phyloP scores from a whole-genome alignment of 139 green algal species.

The Coelastrella sp. region DNA sequence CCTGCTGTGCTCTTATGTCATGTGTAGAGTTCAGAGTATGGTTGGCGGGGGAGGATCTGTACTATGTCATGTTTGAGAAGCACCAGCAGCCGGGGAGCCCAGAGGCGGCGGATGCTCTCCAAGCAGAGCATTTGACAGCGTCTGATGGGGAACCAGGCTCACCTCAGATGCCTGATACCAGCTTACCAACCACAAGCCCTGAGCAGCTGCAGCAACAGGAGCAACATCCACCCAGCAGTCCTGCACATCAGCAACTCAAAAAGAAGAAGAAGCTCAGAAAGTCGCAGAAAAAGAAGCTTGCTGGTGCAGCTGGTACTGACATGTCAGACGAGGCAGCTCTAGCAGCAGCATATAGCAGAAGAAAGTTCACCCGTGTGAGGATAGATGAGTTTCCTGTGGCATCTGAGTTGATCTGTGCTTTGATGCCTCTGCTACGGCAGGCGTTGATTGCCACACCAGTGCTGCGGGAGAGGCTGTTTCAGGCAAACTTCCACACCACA shows the following conservation, averaged over 20 bases:
- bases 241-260: background rate
- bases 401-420: conserved; percentile 80
- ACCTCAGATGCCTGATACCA: background rate
- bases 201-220: background rate
- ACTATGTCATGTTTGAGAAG: conserved; percentile 83
- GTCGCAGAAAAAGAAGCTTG: background rate
- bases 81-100: background rate
- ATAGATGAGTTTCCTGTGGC: conserved; percentile 88
- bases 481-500: conserved; percentile 92
- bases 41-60: conserved; percentile 70
- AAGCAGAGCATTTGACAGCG: background rate
- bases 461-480: conserved; percentile 54
- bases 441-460: conserved; percentile 46
- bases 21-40: conserved; percentile 75
- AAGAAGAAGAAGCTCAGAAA: background rate
- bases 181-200: background rate
- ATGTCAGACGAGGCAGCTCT: background rate
- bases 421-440: conserved; percentile 82
- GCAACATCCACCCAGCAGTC: background rate
- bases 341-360: background rate
- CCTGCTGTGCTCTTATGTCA: background rate
- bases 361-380: conserved; percentile 49
- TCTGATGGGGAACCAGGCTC: conserved; percentile 13
- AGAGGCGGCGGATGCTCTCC: background rate
- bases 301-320: background rate